phyloP scores from a whole-genome alignment of 202 grass and related monocot genomes.

The Hordeum pubiflorum region DNA sequence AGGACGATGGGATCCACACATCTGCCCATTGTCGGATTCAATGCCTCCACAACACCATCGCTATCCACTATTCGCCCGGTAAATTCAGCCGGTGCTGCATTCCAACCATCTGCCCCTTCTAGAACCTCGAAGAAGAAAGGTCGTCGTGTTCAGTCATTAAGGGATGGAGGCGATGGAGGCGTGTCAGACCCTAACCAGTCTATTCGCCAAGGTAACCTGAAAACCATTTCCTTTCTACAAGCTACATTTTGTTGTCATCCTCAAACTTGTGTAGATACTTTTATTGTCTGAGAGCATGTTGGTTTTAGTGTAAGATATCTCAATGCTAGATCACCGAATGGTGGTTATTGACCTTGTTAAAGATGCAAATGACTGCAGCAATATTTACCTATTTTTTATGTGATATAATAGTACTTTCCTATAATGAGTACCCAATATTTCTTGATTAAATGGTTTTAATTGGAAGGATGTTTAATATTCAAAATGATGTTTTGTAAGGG shows the following conservation, averaged over 20 bases:
- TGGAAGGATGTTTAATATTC: neutral
- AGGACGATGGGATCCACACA: conserved; percentile 30
- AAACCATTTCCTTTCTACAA: neutral
- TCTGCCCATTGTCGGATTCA: conserved; percentile 18
- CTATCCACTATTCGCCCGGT: conserved; percentile 28
- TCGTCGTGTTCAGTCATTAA: conserved; percentile 25
- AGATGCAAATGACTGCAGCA: neutral
- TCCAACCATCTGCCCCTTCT: conserved; percentile 22
- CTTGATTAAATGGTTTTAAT: neutral
- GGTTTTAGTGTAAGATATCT: neutral
- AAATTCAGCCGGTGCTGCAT: conserved; percentile 22
- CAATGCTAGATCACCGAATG: neutral
- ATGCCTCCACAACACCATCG: conserved; percentile 26
- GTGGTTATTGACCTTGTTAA: neutral
- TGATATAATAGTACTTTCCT: neutral
- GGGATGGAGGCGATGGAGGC: conserved; percentile 35
- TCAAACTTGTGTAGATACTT: neutral
- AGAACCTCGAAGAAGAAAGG: conserved; percentile 32
- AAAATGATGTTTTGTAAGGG: neutral
- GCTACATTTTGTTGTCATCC: neutral
- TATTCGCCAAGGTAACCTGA: conserved; percentile 37
- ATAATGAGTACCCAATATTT: neutral
- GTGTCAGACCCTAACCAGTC: conserved; percentile 37
- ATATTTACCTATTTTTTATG: neutral
- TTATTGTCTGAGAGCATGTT: conserved; percentile 3